Evolutionary conservation across 2,329 filamentous ascomycete genomes (phyloP).

Genomic region (Apiospora rasikravindrae): DNA sequence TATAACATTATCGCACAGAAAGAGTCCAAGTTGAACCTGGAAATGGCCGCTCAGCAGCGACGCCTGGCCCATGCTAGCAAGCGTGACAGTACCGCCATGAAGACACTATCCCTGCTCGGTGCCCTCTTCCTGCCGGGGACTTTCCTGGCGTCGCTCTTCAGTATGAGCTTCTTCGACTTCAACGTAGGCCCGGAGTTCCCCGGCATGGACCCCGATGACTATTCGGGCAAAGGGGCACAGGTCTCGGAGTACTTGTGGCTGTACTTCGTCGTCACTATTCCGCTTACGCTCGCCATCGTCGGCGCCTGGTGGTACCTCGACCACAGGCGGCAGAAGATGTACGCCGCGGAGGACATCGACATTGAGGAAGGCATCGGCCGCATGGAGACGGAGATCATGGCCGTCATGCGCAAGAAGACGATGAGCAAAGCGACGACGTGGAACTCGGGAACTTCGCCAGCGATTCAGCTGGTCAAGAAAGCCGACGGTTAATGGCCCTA

Average conservation of each 20-base stretch:
- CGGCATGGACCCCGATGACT: slow-evolving; percentile 24
- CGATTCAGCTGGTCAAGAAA: slow-evolving; percentile 2
- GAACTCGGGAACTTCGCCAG: slow-evolving; percentile 42
- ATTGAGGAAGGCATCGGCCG: slow-evolving; percentile 60
- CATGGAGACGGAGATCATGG: slow-evolving; percentile 64
- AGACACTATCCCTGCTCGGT: slow-evolving; percentile 67
- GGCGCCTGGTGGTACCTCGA: slow-evolving; percentile 61
- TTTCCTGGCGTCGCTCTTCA: slow-evolving; percentile 66
- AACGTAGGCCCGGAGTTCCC: slow-evolving; percentile 39
- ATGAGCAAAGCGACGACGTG: slow-evolving; percentile 62
- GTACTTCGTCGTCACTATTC: slow-evolving; percentile 66
- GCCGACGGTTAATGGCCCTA: neutral
- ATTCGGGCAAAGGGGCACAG: slow-evolving; percentile 41
- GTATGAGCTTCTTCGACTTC: slow-evolving; percentile 72
- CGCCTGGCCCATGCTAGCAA: slow-evolving; percentile 65
- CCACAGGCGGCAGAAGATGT: slow-evolving; percentile 52
- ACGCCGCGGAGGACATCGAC: slow-evolving; percentile 54
- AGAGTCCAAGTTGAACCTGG: slow-evolving; percentile 67
- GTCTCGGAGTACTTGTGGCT: slow-evolving; percentile 64
- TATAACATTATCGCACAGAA: slow-evolving; percentile 72
- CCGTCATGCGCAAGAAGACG: slow-evolving; percentile 59
- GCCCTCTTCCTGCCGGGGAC: slow-evolving; percentile 68
- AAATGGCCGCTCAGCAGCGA: slow-evolving; percentile 66
- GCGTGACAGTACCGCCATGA: slow-evolving; percentile 68
- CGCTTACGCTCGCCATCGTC: slow-evolving; percentile 61